These are phyloP conservation scores for Termitomyces sp. DNA, from an alignment of 768 basidiomycete genomes.

Conservation along the genomic window DNA sequence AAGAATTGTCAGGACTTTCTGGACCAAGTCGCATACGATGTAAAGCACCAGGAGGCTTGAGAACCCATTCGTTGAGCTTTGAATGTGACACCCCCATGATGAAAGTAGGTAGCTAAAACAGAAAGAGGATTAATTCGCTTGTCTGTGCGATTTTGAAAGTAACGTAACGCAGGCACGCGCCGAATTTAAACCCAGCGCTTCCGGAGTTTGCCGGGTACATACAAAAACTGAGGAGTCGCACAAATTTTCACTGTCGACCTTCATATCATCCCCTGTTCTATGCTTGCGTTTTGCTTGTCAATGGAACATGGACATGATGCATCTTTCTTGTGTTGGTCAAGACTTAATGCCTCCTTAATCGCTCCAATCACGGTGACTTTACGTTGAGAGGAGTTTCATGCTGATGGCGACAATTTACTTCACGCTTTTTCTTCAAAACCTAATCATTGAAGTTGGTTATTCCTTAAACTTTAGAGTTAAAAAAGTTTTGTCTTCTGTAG, in stretches of 20 bases:
- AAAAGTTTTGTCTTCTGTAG: too few species aligned
- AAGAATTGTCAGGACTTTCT: conserved; percentile 45
- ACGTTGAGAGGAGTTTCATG: conserved; percentile 89
- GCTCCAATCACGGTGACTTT: conserved; percentile 61
- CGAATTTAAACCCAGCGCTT: conserved; percentile 10
- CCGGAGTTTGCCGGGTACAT: conserved; percentile 14
- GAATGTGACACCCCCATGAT: conserved; percentile 21
- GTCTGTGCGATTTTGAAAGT: neutral
- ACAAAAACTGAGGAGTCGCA: neutral
- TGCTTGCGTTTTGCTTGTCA: conserved; percentile 59
- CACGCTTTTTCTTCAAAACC: neutral
- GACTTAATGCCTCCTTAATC: conserved; percentile 72
- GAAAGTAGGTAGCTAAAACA: neutral
- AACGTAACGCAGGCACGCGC: too few species aligned
- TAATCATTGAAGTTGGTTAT: neutral
- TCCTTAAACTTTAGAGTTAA: neutral
- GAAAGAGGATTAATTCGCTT: neutral
- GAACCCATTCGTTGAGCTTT: conserved; percentile 24
- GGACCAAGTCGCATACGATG: conserved; percentile 59
- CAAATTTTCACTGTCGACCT: conserved; percentile 23
- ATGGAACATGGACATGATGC: conserved; percentile 39
- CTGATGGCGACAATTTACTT: conserved; percentile 46
- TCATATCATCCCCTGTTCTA: conserved; percentile 39
- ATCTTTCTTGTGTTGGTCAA: conserved; percentile 37
- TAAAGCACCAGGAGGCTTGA: conserved; percentile 34